Base-by-base conservation (phyloP, 768 basidiomycete species). In the Tephrocybe sp. region DNA sequence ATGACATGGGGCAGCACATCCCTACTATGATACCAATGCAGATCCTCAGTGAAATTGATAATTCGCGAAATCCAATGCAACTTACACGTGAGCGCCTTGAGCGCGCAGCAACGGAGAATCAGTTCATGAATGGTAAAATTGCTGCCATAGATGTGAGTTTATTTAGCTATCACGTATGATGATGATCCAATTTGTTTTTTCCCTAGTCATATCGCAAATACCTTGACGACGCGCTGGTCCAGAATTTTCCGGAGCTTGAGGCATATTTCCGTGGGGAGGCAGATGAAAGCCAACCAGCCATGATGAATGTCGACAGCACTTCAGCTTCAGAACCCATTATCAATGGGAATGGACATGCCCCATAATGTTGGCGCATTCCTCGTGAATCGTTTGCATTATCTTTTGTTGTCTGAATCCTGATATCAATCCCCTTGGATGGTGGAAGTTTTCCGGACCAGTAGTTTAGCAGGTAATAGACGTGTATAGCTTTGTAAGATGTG, bases 81-180 rank as follows among this genome's bases (percentile, higher is more conserved):
- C 72, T 91, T 45, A 91, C 91, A 14, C 80, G 82, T 56, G 89
- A 92, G 51, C 76, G 87, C 45, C 67, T 93, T 12, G 91, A 93
- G 68, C 77, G 89, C 47, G 82, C 89, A 0, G 89, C 91, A 26
- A 87, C 88, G 2, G 92, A 93, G 70, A 93, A 93, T 62, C 91
- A 92, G 62, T 92, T 91, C 57, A 89, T 91, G 86, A 90, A 92
- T 61, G 90, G 88, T 23, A 92, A 92, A 63, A 88, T 93, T 34
- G 76, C 78, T 39, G 91, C 89, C 1, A 78, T 93, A 22, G 78
- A 83, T 48, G 89, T 89, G 55, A 59, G 80, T 60, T 13, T 19
- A 32, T 35, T 8, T 30, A n/a, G 35, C 20, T 13, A 16, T 20
- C 3, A 4, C 52, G 9, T 30, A 19, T 44, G 31, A 35, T 41